Evolutionary conservation across 345 rosid genomes (phyloP).

Genomic region (Camelina neglecta): DNA sequence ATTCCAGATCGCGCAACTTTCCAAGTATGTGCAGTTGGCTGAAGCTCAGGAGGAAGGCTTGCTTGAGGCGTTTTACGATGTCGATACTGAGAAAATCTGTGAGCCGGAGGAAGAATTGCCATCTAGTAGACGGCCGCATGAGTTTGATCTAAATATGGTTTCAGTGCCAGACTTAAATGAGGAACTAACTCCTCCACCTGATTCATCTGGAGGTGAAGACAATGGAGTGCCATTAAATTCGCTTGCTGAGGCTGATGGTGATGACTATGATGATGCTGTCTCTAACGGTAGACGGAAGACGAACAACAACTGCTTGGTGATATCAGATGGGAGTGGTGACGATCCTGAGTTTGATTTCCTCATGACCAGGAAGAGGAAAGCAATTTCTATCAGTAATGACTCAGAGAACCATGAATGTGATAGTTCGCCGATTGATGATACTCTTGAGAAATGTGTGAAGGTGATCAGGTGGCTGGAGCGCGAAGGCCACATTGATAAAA

Average conservation of each 20-base stretch:
- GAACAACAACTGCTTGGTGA: constrained; percentile 48
- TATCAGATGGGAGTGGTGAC: constrained; percentile 65
- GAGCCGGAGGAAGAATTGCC: constrained; percentile 56
- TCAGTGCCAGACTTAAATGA: constrained; percentile 94
- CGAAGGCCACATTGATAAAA: constrained; percentile 72
- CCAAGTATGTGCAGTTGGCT: constrained; percentile 66
- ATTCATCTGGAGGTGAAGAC: constrained; percentile 88
- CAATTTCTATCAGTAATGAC: constrained; percentile 46
- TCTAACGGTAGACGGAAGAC: constrained; percentile 68
- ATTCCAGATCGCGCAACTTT: constrained; percentile 79
- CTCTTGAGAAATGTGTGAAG: constrained; percentile 86
- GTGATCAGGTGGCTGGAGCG: constrained; percentile 82
- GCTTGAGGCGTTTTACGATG: constrained; percentile 69
- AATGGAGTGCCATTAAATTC: constrained; percentile 66
- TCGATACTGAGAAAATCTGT: constrained; percentile 61
- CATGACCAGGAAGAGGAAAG: constrained; percentile 69
- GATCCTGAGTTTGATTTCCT: constrained; percentile 68
- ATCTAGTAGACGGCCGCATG: constrained; percentile 51
- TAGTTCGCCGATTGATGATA: constrained; percentile 82
- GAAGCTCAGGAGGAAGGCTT: constrained; percentile 78
- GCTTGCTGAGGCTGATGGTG: constrained; percentile 61
- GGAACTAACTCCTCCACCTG: constrained; percentile 79
- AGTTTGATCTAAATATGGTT: constrained; percentile 77
- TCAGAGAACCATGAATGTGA: constrained; percentile 84
- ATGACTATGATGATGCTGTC: constrained; percentile 64